A percentile compares a stretch with the other conserved stretches of the same genome.
Conservation (phyloP, 208 protist genomes). For the Blastocrithidia nonstop region DNA sequence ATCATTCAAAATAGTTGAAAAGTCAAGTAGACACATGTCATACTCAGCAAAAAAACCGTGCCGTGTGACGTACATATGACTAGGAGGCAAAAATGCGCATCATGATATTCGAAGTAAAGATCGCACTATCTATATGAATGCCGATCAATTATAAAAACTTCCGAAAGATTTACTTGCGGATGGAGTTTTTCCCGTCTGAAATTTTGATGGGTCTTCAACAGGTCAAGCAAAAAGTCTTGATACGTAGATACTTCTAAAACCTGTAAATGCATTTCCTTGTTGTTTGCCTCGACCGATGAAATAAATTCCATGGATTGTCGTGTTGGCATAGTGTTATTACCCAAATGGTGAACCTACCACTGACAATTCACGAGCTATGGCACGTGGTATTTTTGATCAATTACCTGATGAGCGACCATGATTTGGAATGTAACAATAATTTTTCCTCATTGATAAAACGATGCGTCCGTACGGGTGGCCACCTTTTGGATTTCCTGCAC, state of each 20-base stretch:
- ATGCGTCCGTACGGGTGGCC: slow-evolving; percentile 76
- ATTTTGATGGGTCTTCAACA: slow-evolving; percentile 94
- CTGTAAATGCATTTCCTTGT: slow-evolving; percentile 65
- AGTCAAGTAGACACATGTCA: slow-evolving; percentile 2
- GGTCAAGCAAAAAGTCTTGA: slow-evolving; percentile 44
- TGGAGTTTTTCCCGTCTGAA: slow-evolving; percentile 89
- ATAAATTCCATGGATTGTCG: slow-evolving; percentile 78
- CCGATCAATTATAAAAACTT: slow-evolving; percentile 24
- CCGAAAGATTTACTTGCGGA: slow-evolving; percentile 57
- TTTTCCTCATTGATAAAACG: slow-evolving; percentile 42
- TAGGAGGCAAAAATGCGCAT: slow-evolving; percentile 56
- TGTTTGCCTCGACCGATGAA: slow-evolving; percentile 43
- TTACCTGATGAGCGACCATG: slow-evolving; percentile 49
- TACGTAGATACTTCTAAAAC: slow-evolving; percentile 85
- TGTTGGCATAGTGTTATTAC: slow-evolving; percentile 86
- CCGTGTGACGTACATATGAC: slow-evolving; percentile 78
- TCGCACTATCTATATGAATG: slow-evolving; percentile 54
- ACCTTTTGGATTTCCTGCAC: slow-evolving; percentile 78
- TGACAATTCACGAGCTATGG: slow-evolving; percentile 84
- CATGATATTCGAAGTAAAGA: slow-evolving; percentile 82
- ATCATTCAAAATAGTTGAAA: not conserved
- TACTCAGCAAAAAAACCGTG: slow-evolving; percentile 20
- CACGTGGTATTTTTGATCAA: slow-evolving; percentile 77
- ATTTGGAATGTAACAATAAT: slow-evolving; percentile 84
- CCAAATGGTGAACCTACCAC: slow-evolving; percentile 79